These are phyloP conservation scores for Plasmodium adleri DNA, from an alignment of 169 alveolate genomes.

Conservation along the genomic window DNA sequence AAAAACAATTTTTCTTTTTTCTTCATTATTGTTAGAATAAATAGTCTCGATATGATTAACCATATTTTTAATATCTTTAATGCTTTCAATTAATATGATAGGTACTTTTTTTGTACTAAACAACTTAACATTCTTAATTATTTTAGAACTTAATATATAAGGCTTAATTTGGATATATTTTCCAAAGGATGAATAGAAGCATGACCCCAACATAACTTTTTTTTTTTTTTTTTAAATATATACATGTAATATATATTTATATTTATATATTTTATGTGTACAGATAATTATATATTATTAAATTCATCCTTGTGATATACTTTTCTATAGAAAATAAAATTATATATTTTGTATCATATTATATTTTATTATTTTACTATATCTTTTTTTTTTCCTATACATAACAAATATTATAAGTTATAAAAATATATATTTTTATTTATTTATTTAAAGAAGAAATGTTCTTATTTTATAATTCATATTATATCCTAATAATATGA, in stretches of 20 bases:
- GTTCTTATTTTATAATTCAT: too few species aligned
- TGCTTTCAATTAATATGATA: conserved; percentile 17
- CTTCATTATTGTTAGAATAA: conserved; percentile 12
- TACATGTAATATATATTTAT: neutral
- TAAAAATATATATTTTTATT: too few species aligned
- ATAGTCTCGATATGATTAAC: conserved; percentile 33
- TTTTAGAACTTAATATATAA: too few species aligned
- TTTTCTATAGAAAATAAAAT: too few species aligned
- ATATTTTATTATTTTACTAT: too few species aligned
- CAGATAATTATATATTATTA: neutral
- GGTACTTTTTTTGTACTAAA: conserved; percentile 40
- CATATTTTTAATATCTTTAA: conserved; percentile 47
- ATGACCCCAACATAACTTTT: neutral
- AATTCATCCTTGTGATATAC: too few species aligned
- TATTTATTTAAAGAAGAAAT: too few species aligned
- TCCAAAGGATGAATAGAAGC: neutral
- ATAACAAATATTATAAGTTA: too few species aligned
- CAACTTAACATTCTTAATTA: neutral
- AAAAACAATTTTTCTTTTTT: conserved; percentile 11
- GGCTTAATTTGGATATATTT: too few species aligned
- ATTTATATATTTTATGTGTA: neutral
- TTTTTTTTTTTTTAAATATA: neutral
- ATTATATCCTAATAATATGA: too few species aligned
- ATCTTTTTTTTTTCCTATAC: too few species aligned
- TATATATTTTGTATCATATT: too few species aligned